Conservation (phyloP, 2,329 filamentous ascomycete species). For the Alternaria tenuissima region DNA sequence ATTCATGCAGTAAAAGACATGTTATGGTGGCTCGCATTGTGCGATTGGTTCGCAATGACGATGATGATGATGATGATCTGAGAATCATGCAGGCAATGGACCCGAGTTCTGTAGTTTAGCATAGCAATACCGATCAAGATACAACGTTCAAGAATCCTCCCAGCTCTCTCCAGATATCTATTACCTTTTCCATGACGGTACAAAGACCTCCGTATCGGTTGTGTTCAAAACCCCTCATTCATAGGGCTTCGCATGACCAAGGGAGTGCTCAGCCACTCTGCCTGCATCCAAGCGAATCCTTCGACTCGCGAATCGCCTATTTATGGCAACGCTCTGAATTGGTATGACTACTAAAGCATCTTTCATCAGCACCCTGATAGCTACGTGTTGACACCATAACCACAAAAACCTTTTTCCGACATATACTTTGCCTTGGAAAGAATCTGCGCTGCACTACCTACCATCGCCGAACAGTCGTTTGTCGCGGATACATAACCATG, state of each 20-base stretch:
- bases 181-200: neutral
- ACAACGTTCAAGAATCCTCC: neutral
- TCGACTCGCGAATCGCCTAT: neutral
- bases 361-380: neutral
- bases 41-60: neutral
- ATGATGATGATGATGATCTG: neutral
- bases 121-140: neutral
- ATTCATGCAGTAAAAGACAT: neutral
- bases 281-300: slow-evolving; percentile 1
- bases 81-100: neutral
- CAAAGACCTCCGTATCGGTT: neutral
- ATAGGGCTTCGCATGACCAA: neutral
- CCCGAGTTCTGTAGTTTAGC: neutral
- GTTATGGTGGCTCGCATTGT: neutral
- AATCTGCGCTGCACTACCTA: neutral
- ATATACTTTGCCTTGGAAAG: neutral
- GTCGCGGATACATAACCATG: neutral
- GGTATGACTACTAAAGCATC: neutral
- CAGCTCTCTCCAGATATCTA: neutral
- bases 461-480: neutral
- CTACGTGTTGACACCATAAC: neutral
- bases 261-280: neutral
- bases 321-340: neutral
- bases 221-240: neutral
- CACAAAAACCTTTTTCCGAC: neutral